These are phyloP conservation scores for Trichophyton rubrum DNA, from an alignment of 2,329 filamentous ascomycete genomes.

Conservation along the genomic window DNA sequence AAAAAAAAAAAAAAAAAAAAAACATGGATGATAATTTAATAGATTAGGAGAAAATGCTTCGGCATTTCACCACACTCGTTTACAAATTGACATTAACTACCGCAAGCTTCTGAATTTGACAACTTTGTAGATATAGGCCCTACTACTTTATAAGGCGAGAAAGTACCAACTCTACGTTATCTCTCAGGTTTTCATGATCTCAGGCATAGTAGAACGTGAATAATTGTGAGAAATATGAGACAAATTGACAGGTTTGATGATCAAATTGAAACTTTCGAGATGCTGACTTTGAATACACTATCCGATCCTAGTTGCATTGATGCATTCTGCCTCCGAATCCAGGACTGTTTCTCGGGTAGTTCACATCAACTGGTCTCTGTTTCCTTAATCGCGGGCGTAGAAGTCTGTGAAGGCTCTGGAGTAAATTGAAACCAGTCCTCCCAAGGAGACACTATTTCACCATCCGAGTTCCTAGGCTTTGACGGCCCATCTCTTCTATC, in stretches of 20 bases:
- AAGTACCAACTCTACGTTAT: neutral
- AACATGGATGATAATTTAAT: no score
- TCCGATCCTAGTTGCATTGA: neutral
- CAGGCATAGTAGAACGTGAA: no score
- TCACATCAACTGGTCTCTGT: neutral
- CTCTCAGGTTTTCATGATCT: neutral
- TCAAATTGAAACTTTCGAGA: no score
- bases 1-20: neutral
- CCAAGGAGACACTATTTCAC: constrained; percentile 17
- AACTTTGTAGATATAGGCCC: neutral
- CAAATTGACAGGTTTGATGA: no score
- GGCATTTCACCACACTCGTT: neutral
- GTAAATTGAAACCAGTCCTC: constrained; percentile 25
- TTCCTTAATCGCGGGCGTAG: neutral
- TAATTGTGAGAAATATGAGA: no score
- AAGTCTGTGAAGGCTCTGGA: neutral
- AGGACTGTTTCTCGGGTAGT: neutral
- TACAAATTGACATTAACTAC: neutral
- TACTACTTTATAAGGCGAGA: neutral
- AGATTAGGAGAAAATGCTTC: neutral
- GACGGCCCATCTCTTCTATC: constrained; percentile 28
- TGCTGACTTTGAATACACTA: neutral
- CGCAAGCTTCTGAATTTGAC: neutral
- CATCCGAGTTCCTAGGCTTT: constrained; percentile 16
- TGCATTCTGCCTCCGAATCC: neutral